Percentiles rank a stretch among this genome's conserved stretches.
phyloP scores from a whole-genome alignment of 2,329 filamentous ascomycete species.

The Alternaria burnsii region DNA sequence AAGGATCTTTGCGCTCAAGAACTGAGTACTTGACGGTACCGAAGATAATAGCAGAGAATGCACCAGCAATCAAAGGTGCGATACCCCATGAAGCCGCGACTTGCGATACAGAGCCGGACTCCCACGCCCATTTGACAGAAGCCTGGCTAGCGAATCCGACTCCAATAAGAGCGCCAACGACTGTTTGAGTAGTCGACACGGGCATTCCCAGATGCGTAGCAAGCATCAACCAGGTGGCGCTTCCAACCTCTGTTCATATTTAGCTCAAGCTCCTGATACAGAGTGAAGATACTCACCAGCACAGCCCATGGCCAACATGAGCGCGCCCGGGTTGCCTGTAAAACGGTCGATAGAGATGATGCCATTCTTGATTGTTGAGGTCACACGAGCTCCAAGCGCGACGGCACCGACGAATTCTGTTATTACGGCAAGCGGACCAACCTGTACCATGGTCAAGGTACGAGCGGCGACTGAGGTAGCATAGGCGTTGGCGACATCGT shows the following conservation, averaged over 20 bases:
- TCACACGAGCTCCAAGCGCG: constrained; percentile 62
- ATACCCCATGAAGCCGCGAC: constrained; percentile 59
- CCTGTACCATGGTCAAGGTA: constrained; percentile 62
- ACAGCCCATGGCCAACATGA: constrained; percentile 68
- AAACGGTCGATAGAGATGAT: constrained; percentile 63
- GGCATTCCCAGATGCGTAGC: constrained; percentile 57
- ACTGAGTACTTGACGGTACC: constrained; percentile 60
- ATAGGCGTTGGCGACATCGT: constrained; percentile 65
- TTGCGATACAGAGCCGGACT: constrained; percentile 37
- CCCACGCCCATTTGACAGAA: constrained; percentile 37
- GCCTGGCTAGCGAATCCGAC: constrained; percentile 61
- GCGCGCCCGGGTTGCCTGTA: constrained; percentile 57
- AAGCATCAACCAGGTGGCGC: constrained; percentile 13
- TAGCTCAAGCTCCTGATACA: neutral
- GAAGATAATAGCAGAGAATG: constrained; percentile 61
- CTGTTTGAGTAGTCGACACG: constrained; percentile 69
- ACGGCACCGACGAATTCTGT: constrained; percentile 65
- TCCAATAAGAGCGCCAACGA: constrained; percentile 67
- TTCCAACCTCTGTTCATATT: constrained; percentile 34
- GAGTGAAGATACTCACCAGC: constrained; percentile 66
- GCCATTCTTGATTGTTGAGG: constrained; percentile 69
- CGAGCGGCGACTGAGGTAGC: constrained; percentile 59
- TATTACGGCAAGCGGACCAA: constrained; percentile 58
- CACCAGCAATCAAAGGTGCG: constrained; percentile 58
- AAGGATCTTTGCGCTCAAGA: constrained; percentile 59